Conservation (phyloP, 2,329 filamentous ascomycete species). For the Chaetomiaceae sp. region DNA sequence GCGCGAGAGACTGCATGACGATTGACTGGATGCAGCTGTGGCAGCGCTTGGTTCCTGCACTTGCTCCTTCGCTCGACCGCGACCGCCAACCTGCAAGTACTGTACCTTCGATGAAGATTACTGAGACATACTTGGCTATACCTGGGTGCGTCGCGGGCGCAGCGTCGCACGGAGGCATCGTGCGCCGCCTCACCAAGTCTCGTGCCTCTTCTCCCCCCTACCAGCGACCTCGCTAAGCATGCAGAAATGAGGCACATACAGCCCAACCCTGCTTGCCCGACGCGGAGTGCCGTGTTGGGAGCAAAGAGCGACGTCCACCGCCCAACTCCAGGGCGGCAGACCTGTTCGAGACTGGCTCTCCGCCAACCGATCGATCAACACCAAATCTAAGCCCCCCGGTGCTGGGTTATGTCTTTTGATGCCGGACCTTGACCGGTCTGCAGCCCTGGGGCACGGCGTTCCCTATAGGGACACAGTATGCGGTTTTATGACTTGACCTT, state of each 20-base stretch:
- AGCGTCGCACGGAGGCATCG: background rate
- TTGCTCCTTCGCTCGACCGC: background rate
- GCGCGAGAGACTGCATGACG: background rate
- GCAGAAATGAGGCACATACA: conserved; percentile 11
- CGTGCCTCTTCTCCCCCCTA: conserved; percentile 1
- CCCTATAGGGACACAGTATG: background rate
- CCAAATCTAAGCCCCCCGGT: background rate
- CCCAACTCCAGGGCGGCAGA: background rate
- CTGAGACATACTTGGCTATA: background rate
- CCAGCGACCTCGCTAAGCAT: conserved; percentile 5
- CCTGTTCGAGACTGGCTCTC: background rate
- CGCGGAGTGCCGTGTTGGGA: background rate
- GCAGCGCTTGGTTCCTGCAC: background rate
- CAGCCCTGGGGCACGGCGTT: background rate
- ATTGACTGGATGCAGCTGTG: background rate
- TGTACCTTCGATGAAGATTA: background rate
- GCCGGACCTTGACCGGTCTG: conserved; percentile 11
- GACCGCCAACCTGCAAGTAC: background rate
- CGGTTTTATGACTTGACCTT: background rate
- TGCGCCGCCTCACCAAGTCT: background rate
- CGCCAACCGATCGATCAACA: background rate
- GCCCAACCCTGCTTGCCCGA: background rate
- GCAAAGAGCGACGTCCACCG: background rate
- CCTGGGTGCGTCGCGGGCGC: background rate
- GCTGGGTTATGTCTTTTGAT: background rate